Base-by-base conservation (phyloP, 1,284 basidiomycete species). In the Serendipita sp. region DNA sequence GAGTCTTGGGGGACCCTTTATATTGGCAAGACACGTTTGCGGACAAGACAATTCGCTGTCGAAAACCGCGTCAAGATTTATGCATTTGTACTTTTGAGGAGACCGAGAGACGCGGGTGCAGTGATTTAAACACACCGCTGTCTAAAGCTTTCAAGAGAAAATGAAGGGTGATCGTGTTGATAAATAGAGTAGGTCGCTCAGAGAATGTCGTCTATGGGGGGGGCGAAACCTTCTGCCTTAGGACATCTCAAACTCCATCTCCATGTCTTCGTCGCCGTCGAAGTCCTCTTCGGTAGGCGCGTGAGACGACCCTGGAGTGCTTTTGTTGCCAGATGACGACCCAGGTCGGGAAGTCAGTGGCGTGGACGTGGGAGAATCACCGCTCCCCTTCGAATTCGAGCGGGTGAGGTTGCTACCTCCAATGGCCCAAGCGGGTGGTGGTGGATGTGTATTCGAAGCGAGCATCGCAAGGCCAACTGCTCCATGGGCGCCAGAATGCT, bases 401-500 rank as follows among this genome's bases (percentile, higher is more conserved):
- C 53, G 53, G 10, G 30, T n/a, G 26, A 58, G 53, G 29, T 44
- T 44, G 42, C 42, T 44, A 26, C 26, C 53, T 10, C 53, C 53
- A 34, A 58, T 34, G 26, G 53, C 53, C 53, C 53, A 58, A 22
- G 53, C 53, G 10, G 47, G 61, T 22, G 63, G 65, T 43, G 64
- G 43, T 8, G 67, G 65, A 71, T 95, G 93, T 66, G 87, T 82
- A 35, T 93, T 89, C 65, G 88, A 85, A 12, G 90, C 87, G 38
- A 96, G 80, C 72, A 95, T 77, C 53, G 85, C 82, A 0, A 96
- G 77, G 3, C 93, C 93, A 61, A 91, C 80, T 8, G 87, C 85
- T 8, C 93, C 93, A 72, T 98, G 95, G 63, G 94, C 93, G 15
- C 95, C 94, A 35, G 90, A 91, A 74, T 98, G 94, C 71, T 94